Evolutionary conservation across 148 eudicot species (phyloP), one percentile per base, ranked within the genome.

Genomic region (Simmondsia chinensis): DNA sequence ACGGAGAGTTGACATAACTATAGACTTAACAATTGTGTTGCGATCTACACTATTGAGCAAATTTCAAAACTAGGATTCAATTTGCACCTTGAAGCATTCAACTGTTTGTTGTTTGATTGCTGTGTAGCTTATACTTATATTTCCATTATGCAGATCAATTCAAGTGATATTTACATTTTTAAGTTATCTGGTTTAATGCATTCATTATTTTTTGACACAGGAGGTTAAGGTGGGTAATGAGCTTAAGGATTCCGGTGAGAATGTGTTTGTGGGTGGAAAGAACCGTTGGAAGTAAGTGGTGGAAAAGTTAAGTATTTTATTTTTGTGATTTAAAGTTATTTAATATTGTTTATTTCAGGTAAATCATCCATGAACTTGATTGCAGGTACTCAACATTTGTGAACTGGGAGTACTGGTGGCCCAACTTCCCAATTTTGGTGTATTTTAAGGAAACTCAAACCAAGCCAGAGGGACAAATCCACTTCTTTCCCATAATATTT

Each of bases 321-420:
- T n/a, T n/a, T n/a, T n/a, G n/a, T n/a, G n/a, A n/a, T n/a, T n/a
- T n/a, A n/a, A n/a, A n/a, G n/a, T n/a, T n/a, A n/a, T n/a, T n/a
- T n/a, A n/a, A n/a, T n/a, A n/a, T n/a, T n/a, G n/a, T n/a, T n/a
- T n/a, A n/a, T n/a, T n/a, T 6, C 17, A 7, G 16, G 37, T 5
- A 14, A n/a, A 9, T 20, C 25, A 51, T 39, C 15, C 2, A 8
- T 30, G 12, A 14, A 24, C 4, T 23, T 35, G 45, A 7, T 46
- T 61, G 56, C 76, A 91, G 99, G 65, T 91, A 79, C 66, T 86
- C 96, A 8, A 60, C 83, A 35, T 91, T 91, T 50, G 76, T 91
- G 43, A 91, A 91, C 65, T 91, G 96, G 99, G 99, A 91, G 71
- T 75, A 82, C 31, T 91, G 99, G 99, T 91, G 96, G 99, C 96